These are phyloP conservation scores for Pestalotiopsis sp. DNA, from an alignment of 2,329 filamentous ascomycete species.

Conservation along the genomic window DNA sequence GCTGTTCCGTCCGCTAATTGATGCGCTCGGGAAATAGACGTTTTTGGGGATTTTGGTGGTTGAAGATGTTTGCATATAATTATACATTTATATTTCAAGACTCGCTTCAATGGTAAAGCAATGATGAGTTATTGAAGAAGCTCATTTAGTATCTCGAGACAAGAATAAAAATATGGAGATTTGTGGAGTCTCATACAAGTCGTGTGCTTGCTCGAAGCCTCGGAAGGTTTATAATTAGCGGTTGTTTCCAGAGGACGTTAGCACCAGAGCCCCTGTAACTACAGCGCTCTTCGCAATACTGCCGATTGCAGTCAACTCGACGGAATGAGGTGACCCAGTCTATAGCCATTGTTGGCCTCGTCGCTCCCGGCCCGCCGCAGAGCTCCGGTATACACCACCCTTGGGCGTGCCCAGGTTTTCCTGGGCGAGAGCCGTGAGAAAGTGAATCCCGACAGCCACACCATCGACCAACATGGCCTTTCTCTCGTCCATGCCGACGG, in stretches of 20 bases:
- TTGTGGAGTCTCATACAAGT: too few species aligned
- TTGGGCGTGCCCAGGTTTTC: constrained; percentile 46
- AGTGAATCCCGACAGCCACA: constrained; percentile 46
- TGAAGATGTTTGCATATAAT: too few species aligned
- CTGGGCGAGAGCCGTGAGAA: constrained; percentile 43
- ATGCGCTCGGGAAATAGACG: not conserved
- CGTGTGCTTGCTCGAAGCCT: too few species aligned
- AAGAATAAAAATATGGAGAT: too few species aligned
- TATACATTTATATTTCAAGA: too few species aligned
- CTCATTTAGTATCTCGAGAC: too few species aligned
- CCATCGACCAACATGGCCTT: constrained; percentile 50
- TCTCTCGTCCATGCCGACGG: constrained; percentile 40
- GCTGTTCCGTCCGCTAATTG: not conserved
- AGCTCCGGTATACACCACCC: constrained; percentile 40
- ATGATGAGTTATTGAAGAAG: too few species aligned
- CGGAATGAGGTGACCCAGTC: not conserved
- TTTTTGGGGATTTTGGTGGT: too few species aligned
- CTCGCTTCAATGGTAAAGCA: too few species aligned
- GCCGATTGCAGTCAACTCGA: not conserved
- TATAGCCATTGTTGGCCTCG: constrained; percentile 40
- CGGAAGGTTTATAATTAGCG: too few species aligned
- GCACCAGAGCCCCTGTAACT: not conserved
- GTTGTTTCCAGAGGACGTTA: not conserved
- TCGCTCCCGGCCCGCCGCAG: constrained; percentile 32
- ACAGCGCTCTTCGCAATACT: not conserved